phyloP scores from a whole-genome alignment of 2,329 filamentous ascomycete genomes.

The Chaetomium sp. region DNA sequence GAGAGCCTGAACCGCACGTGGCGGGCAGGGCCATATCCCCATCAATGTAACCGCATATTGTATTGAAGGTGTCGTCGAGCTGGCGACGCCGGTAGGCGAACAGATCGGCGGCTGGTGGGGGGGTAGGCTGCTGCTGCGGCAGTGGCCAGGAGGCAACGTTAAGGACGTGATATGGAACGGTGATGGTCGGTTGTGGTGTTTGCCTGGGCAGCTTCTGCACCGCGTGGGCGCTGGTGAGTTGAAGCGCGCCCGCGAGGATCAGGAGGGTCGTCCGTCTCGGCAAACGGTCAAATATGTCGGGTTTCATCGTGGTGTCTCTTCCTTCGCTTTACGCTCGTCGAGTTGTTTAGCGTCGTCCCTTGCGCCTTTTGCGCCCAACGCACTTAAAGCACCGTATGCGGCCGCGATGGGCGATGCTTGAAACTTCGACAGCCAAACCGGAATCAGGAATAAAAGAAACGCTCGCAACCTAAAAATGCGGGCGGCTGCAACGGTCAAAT shows the following conservation, averaged over 20 bases:
- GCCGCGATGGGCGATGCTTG: neutral
- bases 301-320: slow-evolving; percentile 17
- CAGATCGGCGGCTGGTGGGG: slow-evolving; percentile 31
- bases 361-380: neutral
- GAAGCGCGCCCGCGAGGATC: slow-evolving; percentile 24
- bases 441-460: neutral
- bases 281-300: slow-evolving; percentile 26
- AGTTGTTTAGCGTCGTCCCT: neutral
- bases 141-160: slow-evolving; percentile 30
- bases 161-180: slow-evolving; percentile 26
- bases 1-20: slow-evolving; percentile 51
- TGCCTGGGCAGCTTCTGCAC: slow-evolving; percentile 20
- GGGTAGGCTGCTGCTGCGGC: slow-evolving; percentile 30
- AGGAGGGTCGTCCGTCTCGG: slow-evolving; percentile 28
- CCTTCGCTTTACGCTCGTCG: too few species aligned
- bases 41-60: slow-evolving; percentile 52
- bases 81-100: slow-evolving; percentile 35
- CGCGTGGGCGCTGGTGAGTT: slow-evolving; percentile 23
- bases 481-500: neutral
- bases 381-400: neutral
- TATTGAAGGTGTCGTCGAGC: slow-evolving; percentile 34
- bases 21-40: slow-evolving; percentile 47
- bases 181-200: slow-evolving; percentile 24
- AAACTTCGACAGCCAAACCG: slow-evolving; percentile 4
- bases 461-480: neutral